These are phyloP conservation scores for Sesbania bispinosa DNA, from an alignment of 306 rosid genomes.

Conservation along the genomic window DNA sequence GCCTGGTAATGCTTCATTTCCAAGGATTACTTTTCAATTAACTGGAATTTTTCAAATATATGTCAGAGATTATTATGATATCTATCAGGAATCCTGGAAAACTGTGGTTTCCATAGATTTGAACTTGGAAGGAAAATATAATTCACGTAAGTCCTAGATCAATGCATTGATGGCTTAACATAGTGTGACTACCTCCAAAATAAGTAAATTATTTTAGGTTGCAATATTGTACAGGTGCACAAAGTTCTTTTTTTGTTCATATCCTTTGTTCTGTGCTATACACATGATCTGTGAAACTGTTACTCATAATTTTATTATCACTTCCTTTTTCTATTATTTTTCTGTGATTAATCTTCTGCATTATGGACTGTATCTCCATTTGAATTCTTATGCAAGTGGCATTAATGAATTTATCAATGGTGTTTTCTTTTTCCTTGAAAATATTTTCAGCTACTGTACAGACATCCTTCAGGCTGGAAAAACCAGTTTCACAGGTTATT, in stretches of 20 bases:
- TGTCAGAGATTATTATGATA: not conserved
- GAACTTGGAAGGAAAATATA: not conserved
- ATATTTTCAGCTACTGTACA: conserved; percentile 70
- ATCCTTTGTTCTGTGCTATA: not conserved
- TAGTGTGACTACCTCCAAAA: not conserved
- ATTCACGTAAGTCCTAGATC: not conserved
- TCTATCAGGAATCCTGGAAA: not conserved
- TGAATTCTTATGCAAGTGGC: not conserved
- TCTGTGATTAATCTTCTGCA: too few species aligned
- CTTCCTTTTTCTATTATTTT: too few species aligned
- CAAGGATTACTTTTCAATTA: not conserved
- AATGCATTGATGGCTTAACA: conserved; percentile 5
- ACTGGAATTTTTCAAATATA: not conserved
- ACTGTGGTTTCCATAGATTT: not conserved
- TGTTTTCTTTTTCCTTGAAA: conserved; percentile 4
- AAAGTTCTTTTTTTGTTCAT: conserved; percentile 18
- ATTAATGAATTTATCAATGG: not conserved
- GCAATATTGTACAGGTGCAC: not conserved
- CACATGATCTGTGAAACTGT: not conserved
- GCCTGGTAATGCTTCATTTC: not conserved
- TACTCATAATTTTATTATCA: too few species aligned
- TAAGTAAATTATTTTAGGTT: not conserved
- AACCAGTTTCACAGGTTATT: conserved; percentile 70
- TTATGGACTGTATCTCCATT: not conserved
- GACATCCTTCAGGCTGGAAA: conserved; percentile 74